Evolutionary conservation across 2,329 filamentous ascomycete species (phyloP).

Genomic region (Gaeumannomyces sp.): DNA sequence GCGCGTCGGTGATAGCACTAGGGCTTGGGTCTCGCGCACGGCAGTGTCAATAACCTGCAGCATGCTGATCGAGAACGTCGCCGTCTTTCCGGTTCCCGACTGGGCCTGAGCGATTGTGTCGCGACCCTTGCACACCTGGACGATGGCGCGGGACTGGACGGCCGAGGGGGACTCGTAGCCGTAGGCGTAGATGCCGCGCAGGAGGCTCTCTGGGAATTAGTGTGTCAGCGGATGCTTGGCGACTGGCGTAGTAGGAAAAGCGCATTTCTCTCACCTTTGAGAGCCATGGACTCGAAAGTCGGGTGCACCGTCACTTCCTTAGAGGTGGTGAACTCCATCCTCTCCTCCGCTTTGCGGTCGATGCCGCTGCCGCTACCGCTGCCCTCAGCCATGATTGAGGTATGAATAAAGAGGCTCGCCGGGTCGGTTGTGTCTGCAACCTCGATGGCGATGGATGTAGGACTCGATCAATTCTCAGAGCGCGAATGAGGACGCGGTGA

Average conservation of each 20-base stretch:
- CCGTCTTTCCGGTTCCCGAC: slow-evolving; percentile 99
- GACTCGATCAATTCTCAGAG: not conserved
- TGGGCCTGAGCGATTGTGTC: slow-evolving; percentile 98
- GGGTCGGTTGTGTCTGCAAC: not conserved
- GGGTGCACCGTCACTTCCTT: slow-evolving; percentile 95
- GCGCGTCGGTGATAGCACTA: slow-evolving; percentile 96
- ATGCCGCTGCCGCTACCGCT: slow-evolving; percentile 56
- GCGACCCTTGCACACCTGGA: slow-evolving; percentile 97
- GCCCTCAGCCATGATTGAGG: slow-evolving; percentile 74
- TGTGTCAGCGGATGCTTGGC: slow-evolving; percentile 6
- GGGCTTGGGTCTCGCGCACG: slow-evolving; percentile 94
- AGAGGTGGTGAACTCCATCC: slow-evolving; percentile 96
- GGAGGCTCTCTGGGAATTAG: slow-evolving; percentile 64
- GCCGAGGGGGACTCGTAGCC: slow-evolving; percentile 98
- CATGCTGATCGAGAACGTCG: slow-evolving; percentile 98
- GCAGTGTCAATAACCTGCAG: slow-evolving; percentile 97
- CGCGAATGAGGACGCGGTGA: not conserved
- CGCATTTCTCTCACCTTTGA: slow-evolving; percentile 58
- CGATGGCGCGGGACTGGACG: slow-evolving; percentile 95
- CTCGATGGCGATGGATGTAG: not conserved
- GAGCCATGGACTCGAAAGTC: slow-evolving; percentile 90
- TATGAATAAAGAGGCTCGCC: not conserved
- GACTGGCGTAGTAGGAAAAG: not conserved
- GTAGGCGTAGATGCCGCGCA: slow-evolving; percentile 96
- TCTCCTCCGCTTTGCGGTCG: slow-evolving; percentile 89